These are phyloP conservation scores for Taphrina betulina DNA, from an alignment of 1,139 yeast species.

Conservation along the genomic window DNA sequence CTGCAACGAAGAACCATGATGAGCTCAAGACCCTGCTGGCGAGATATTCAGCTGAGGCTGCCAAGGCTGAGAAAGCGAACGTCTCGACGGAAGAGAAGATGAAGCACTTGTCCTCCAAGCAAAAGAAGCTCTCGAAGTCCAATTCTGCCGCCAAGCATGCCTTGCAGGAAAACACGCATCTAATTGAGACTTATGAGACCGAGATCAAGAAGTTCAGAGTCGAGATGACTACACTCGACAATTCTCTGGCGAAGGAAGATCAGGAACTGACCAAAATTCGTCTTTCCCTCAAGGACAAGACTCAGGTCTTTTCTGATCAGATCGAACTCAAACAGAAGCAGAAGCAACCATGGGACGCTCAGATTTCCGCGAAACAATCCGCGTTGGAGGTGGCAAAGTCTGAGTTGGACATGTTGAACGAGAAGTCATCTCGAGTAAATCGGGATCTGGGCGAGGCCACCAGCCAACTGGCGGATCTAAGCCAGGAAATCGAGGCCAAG, in stretches of 20 bases:
- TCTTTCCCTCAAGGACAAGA: constrained; percentile 67
- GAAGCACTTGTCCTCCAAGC: constrained; percentile 60
- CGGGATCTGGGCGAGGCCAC: constrained; percentile 48
- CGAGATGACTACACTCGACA: constrained; percentile 49
- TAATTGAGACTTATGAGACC: constrained; percentile 51
- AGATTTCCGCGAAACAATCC: constrained; percentile 64
- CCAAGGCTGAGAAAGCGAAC: constrained; percentile 48
- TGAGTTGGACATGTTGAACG: constrained; percentile 60
- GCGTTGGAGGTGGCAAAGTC: constrained; percentile 65
- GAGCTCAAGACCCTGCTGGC: constrained; percentile 27
- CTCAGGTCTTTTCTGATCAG: constrained; percentile 61
- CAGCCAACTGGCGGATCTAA: constrained; percentile 52
- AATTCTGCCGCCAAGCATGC: constrained; percentile 46
- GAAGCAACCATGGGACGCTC: constrained; percentile 80
- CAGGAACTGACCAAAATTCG: constrained; percentile 61
- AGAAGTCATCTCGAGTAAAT: constrained; percentile 51
- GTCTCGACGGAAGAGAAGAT: constrained; percentile 74
- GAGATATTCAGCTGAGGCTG: constrained; percentile 37
- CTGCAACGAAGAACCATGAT: constrained; percentile 39
- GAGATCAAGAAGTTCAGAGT: constrained; percentile 47
- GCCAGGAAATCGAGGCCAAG: constrained; percentile 59
- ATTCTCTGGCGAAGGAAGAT: constrained; percentile 56
- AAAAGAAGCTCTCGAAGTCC: constrained; percentile 60
- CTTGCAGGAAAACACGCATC: constrained; percentile 50
- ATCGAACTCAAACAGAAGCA: constrained; percentile 63